A percentile compares a stretch with the other conserved stretches of the same genome.
These are phyloP conservation scores for Erodium trifolium DNA, from an alignment of 441 rosid species.

Conservation along the genomic window DNA sequence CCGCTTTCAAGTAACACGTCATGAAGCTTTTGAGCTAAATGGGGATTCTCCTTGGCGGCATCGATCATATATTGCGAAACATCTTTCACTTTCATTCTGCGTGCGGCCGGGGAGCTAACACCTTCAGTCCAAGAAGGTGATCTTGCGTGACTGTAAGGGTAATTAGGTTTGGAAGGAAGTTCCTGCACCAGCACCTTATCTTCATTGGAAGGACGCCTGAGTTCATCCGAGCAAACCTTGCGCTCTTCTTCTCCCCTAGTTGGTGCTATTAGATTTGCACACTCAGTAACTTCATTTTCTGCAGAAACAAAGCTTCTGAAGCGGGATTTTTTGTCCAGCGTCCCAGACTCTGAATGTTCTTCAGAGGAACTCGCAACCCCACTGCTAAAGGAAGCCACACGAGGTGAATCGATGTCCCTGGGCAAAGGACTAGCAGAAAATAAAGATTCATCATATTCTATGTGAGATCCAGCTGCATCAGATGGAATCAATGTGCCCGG, in stretches of 20 bases:
- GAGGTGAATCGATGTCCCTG: slow-evolving; percentile 46
- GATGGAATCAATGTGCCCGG: slow-evolving; percentile 97
- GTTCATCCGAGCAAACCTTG: slow-evolving; percentile 22
- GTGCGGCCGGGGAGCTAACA: slow-evolving; percentile 80
- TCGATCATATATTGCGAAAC: slow-evolving; percentile 92
- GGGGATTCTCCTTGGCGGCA: slow-evolving; percentile 96
- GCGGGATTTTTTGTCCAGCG: slow-evolving; percentile 37
- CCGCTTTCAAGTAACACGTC: slow-evolving; percentile 95
- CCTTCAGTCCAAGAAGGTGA: slow-evolving; percentile 99
- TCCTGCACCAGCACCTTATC: slow-evolving; percentile 37
- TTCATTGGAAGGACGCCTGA: slow-evolving; percentile 22
- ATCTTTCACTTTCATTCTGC: slow-evolving; percentile 88
- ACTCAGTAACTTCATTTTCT: slow-evolving; percentile 26
- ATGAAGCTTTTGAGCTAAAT: slow-evolving; percentile 89
- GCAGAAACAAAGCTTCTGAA: slow-evolving; percentile 25
- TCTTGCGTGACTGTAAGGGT: slow-evolving; percentile 56
- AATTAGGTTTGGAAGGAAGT: slow-evolving; percentile 38
- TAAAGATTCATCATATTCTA: slow-evolving; percentile 49
- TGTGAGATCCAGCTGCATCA: slow-evolving; percentile 62
- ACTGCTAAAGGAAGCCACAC: slow-evolving; percentile 57
- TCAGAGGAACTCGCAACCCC: slow-evolving; percentile 52
- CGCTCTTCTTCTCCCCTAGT: slow-evolving; percentile 32
- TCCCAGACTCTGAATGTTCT: slow-evolving; percentile 46
- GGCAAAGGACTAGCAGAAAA: slow-evolving; percentile 58
- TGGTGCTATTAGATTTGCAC: slow-evolving; percentile 22